phyloP scores from a whole-genome alignment of 331 rosid genomes.

The Spiraea crenata region DNA sequence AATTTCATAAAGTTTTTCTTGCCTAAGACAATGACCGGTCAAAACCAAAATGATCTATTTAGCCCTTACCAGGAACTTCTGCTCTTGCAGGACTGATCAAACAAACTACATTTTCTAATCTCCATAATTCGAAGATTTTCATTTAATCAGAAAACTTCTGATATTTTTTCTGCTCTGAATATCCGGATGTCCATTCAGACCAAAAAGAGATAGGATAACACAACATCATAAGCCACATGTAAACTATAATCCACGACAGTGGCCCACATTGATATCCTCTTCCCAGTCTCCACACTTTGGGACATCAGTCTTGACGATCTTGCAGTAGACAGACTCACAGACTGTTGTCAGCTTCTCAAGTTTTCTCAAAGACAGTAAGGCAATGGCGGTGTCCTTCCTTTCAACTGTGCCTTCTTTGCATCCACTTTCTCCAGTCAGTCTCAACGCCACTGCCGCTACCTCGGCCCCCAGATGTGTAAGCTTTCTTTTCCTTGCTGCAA shows the following conservation, averaged over 20 bases:
- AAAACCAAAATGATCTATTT: neutral
- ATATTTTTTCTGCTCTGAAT: neutral
- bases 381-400: slow-evolving; percentile 81
- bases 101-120: neutral
- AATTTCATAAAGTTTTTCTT: neutral
- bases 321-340: neutral
- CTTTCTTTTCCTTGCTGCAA: slow-evolving; percentile 1
- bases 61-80: neutral
- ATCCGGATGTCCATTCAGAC: slow-evolving; percentile 19
- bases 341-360: neutral
- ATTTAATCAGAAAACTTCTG: neutral
- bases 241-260: neutral
- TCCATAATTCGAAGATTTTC: no score
- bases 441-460: slow-evolving; percentile 15
- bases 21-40: neutral
- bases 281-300: neutral
- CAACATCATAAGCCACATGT: slow-evolving; percentile 22
- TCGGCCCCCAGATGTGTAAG: slow-evolving; percentile 51
- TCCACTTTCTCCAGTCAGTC: slow-evolving; percentile 41
- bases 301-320: neutral
- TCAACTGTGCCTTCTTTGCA: slow-evolving; percentile 52
- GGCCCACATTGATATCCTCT: slow-evolving; percentile 19
- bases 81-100: neutral
- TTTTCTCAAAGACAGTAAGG: neutral
- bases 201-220: slow-evolving; percentile 47